Conservation (phyloP, 176 grass and related monocot genomes). For the Oryza officinalis region DNA sequence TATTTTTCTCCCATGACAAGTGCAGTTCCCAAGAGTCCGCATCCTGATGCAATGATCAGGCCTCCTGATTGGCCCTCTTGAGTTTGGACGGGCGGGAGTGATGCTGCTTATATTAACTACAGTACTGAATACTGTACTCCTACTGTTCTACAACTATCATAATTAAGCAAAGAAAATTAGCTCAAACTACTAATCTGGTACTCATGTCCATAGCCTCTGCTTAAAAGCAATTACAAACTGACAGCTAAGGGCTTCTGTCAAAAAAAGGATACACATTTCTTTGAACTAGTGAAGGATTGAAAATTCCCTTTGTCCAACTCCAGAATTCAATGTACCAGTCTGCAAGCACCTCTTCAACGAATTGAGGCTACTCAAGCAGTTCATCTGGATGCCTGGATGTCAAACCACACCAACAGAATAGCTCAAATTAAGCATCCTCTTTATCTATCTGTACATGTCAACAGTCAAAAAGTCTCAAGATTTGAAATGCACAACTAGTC, state of each 20-base stretch:
- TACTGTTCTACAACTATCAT: neutral
- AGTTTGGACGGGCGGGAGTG: conserved; percentile 2
- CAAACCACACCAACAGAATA: conserved; percentile 24
- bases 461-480: conserved; percentile 41
- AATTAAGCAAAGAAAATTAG: neutral
- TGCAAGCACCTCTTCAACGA: neutral
- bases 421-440: neutral
- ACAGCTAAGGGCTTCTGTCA: neutral
- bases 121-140: neutral
- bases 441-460: neutral
- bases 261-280: neutral
- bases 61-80: conserved; percentile 13
- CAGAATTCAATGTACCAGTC: neutral
- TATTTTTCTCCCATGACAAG: conserved; percentile 29
- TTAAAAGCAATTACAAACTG: neutral
- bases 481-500: neutral
- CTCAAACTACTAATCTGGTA: neutral
- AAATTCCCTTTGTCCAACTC: neutral
- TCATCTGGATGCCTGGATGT: conserved; percentile 17
- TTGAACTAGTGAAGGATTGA: neutral
- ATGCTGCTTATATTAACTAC: too few species aligned
- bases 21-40: conserved; percentile 13
- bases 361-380: neutral
- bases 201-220: neutral
- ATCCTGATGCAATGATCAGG: conserved; percentile 38